Evolutionary conservation across 306 rosid species (phyloP), one percentile per base, ranked within the genome.

Genomic region (Lathyrus tuberosus): DNA sequence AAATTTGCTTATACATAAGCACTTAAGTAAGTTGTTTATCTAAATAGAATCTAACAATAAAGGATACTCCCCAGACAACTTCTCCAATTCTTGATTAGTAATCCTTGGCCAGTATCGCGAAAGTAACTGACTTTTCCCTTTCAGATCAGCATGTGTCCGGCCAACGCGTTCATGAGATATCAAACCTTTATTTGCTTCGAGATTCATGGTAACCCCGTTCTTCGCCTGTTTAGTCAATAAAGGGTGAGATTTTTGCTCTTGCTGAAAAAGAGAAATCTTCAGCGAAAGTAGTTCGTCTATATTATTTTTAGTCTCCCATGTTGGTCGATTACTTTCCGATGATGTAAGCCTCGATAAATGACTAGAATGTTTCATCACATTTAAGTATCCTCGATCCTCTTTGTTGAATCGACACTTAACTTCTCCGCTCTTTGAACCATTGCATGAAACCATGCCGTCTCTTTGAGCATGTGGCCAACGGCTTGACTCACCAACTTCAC

Each of bases 81-180:
- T 75, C 86, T 94, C 86, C 74, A 94, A 81, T 76, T 94, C 99
- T 77, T 83, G 88, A 62, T 88, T 92, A 24, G 97, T 91, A 69
- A 91, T 88, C 82, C 88, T 84, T 0, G 99, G 99, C 97, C 99
- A 94, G 81, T 94, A 94, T 63, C 99, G 88, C 17, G 97, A 91
- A 84, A 88, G 96, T 63, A 91, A 71, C 66, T 88, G 89, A 70
- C 66, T 94, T 80, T 82, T 94, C 22, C 91, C 97, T 24, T 86
- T 88, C 26, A 94, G 88, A 44, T 91, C 96, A 75, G 83, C 85
- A 38, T 92, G 91, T 66, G 97, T 96, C 57, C 92, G 84, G 33
- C 90, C 91, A 70, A 81, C 68, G 51, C 95, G 91, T 63, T 77
- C 72, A 40, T 80, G 84, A 71, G 85, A 61, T 67, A 35, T 33